Conservation (phyloP, 2,329 filamentous ascomycete genomes). For the Calonectria naviculata region DNA sequence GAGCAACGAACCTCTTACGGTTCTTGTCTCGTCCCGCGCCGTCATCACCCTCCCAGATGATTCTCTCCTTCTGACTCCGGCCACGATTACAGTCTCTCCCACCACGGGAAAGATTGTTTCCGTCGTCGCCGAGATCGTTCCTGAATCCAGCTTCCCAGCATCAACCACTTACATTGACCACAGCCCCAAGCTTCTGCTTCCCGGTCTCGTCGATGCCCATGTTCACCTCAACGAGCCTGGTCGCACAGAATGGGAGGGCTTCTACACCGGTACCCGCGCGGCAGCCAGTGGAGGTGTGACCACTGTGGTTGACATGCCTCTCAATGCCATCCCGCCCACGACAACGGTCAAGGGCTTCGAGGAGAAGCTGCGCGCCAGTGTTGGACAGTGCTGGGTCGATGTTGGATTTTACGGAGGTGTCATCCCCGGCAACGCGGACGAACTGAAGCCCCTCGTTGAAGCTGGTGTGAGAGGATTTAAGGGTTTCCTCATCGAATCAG, state of each 20-base stretch:
- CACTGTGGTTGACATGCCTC: conserved; percentile 96
- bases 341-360: conserved; percentile 86
- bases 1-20: conserved; percentile 64
- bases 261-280: conserved; percentile 92
- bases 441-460: conserved; percentile 83
- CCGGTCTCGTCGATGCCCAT: conserved; percentile 94
- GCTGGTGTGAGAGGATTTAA: conserved; percentile 96
- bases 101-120: conserved; percentile 86
- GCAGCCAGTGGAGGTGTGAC: conserved; percentile 97
- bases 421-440: conserved; percentile 85
- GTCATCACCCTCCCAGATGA: conserved; percentile 78
- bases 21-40: conserved; percentile 86
- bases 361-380: conserved; percentile 86
- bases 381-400: conserved; percentile 95
- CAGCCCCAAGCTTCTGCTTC: conserved; percentile 85
- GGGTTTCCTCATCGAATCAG: conserved; percentile 96
- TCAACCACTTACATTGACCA: conserved; percentile 84
- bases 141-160: conserved; percentile 77
- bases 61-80: conserved; percentile 75
- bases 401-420: conserved; percentile 99
- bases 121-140: conserved; percentile 79
- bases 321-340: conserved; percentile 96
- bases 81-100: conserved; percentile 84
- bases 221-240: conserved; percentile 98
- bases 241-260: conserved; percentile 98